These are phyloP conservation scores for Spergularia bocconei DNA, from an alignment of 148 eudicot genomes.

Conservation along the genomic window DNA sequence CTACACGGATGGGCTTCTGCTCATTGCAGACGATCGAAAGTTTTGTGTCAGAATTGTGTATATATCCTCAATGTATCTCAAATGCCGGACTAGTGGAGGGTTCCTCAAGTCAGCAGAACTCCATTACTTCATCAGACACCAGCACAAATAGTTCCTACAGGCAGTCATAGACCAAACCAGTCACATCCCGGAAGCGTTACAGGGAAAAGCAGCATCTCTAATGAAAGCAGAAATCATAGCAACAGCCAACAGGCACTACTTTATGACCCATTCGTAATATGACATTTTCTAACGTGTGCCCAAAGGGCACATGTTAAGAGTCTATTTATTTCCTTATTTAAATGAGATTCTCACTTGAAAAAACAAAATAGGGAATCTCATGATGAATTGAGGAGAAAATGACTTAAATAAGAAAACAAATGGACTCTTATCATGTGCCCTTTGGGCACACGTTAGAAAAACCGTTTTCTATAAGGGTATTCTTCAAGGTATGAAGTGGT, in stretches of 20 bases:
- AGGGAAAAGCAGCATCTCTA: neutral
- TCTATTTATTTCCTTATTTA: too few species aligned
- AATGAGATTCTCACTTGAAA: too few species aligned
- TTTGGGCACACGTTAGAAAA: too few species aligned
- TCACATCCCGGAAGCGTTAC: neutral
- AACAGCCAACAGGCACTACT: neutral
- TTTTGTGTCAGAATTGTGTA: neutral
- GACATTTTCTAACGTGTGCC: neutral
- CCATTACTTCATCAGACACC: constrained; percentile 20
- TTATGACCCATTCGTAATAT: neutral
- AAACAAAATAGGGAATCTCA: too few species aligned
- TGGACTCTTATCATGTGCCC: too few species aligned
- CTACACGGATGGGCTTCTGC: neutral
- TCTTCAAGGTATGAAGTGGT: too few species aligned
- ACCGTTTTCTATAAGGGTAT: neutral
- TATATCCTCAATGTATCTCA: neutral
- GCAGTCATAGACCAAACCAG: neutral
- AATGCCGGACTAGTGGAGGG: neutral
- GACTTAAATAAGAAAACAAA: too few species aligned
- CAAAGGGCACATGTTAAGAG: too few species aligned
- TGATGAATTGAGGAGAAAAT: too few species aligned
- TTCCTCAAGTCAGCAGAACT: neutral
- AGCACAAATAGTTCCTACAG: constrained; percentile 19
- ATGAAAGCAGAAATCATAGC: neutral
- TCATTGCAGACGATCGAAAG: too few species aligned